Evolutionary conservation across 2,329 filamentous ascomycete species (phyloP), one percentile per base, ranked within the genome.

Genomic region (Coccinonectria pachysandricola): DNA sequence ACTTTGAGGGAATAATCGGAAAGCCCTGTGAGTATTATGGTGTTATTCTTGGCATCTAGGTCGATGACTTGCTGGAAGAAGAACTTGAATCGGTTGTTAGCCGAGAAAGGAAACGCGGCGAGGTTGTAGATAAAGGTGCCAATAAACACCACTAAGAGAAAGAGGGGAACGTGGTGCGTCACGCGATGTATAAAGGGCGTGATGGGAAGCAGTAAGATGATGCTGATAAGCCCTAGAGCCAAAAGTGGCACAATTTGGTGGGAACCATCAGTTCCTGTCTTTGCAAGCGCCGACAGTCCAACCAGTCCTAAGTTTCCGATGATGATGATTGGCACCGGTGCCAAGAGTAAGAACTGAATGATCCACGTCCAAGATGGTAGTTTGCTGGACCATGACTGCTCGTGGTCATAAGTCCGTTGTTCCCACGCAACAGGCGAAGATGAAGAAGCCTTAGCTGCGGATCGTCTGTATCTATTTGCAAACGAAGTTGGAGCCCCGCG

Each of bases 341-440:
- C 81, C 7, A 92, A 60, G 10, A 95, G 49, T 4, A 96, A 60
- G 38, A 95, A 79, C 46, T 98, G 87, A 11, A 93, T 42, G 21
- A 91, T 54, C 91, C 91, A 98, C 11, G 81, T 76, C 80, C 81
- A 95, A 22, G 68, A 72, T 1, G 85, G 84, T 28, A 96, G 59
- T 19, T 68, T 68, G 4, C 70, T 70, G 26, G 85, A 93, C 91
- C 91, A 98, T 9, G 68, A 60, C 53, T 96, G 91, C 49, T 96
- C 91, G 27, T 72, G 60, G 8, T 71, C 70, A 46, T 78, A 86
- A 1, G 65, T 56, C 28, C 58, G 43, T 32, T 43, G 17, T 36
- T 34, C 31, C 31, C 48, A 36, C 23, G 40, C 31, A 12, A 27
- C 39, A 27, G 47, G 37, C 13, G 40, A 33, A 14, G 42, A 22